Evolutionary conservation across 1,284 basidiomycete genomes (phyloP).

Genomic region (Athelia psychrophila): DNA sequence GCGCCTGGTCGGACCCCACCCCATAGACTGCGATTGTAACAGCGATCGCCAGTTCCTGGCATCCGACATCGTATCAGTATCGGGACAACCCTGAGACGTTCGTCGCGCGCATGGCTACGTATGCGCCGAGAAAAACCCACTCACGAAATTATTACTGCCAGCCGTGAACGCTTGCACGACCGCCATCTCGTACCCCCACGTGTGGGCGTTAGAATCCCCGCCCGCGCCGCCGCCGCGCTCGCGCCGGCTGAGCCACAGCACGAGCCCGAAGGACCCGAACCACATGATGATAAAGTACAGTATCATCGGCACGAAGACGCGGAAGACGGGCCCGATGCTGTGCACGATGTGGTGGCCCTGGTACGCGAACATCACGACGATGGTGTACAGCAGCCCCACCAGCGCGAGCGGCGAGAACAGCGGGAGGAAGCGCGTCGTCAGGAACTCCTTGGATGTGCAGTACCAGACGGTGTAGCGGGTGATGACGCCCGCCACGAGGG

Average conservation of each 20-base stretch:
- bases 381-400: constrained; percentile 74
- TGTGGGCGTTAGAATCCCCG: no score
- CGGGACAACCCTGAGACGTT: neutral
- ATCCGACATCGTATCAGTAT: neutral
- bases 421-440: constrained; percentile 62
- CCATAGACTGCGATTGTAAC: constrained; percentile 81
- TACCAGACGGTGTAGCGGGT: constrained; percentile 62
- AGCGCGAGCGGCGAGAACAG: constrained; percentile 71
- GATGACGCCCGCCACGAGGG: constrained; percentile 62
- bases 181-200: constrained; percentile 65
- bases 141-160: constrained; percentile 53
- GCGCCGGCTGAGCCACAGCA: constrained; percentile 44
- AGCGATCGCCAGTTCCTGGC: constrained; percentile 78
- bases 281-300: constrained; percentile 83
- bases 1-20: constrained; percentile 67
- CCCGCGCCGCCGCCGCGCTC: constrained; percentile 15
- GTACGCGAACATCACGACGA: constrained; percentile 77
- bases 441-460: constrained; percentile 45
- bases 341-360: constrained; percentile 41
- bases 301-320: constrained; percentile 77
- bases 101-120: neutral
- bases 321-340: constrained; percentile 72
- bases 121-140: constrained; percentile 11
- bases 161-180: constrained; percentile 67
- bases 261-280: constrained; percentile 56